Base-by-base conservation (phyloP, 2,329 filamentous ascomycete genomes). In the Botrytis paeoniae region DNA sequence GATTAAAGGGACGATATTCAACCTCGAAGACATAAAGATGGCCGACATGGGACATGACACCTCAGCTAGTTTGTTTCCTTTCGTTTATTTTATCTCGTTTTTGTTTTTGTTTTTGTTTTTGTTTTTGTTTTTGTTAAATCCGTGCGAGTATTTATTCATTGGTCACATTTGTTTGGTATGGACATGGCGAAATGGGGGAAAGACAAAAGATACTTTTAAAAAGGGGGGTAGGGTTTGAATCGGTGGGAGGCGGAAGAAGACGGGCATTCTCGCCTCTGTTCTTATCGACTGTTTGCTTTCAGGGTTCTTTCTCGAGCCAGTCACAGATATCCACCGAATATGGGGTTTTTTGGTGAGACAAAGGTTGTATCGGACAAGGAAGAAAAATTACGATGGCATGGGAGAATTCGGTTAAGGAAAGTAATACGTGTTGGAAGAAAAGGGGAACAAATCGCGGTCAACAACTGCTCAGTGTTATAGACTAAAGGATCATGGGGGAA, bases 191-290 rank as follows among this genome's bases (percentile, higher is more conserved):
- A 69, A 69, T 25, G 32, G 65, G 35, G 37, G 48, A 14, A 57
- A 69, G 65, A 68, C 65, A 68, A 68, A 68, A 68, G 22, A 69
- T 43, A 41, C 32, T 32, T 25, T 25, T 41, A 68, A 69, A 68
- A 57, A 16, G 10, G 48, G 37, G 65, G n/a, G 6, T 22, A 43
- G 35, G n/a, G 48, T 29, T 57, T 37, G n/a, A 25, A 69, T 39
- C 22, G n/a, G 51, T 32, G 25, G 37, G 37, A 41, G 48, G 20
- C 41, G 48, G 37, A 57, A 29, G 22, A n/a, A n/a, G 54, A n/a
- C 54, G 10, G 25, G 37, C 35, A 10, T 68, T 68, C 29, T 57
- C 10, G 20, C 32, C 48, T 29, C 48, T 22, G 39, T 69, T 39
- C 5, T 57, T 57, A 43, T 41, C n/a, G 18, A 68, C 48, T 69